Conservation (phyloP, 306 rosid genomes). For the Arachis stenosperma region DNA sequence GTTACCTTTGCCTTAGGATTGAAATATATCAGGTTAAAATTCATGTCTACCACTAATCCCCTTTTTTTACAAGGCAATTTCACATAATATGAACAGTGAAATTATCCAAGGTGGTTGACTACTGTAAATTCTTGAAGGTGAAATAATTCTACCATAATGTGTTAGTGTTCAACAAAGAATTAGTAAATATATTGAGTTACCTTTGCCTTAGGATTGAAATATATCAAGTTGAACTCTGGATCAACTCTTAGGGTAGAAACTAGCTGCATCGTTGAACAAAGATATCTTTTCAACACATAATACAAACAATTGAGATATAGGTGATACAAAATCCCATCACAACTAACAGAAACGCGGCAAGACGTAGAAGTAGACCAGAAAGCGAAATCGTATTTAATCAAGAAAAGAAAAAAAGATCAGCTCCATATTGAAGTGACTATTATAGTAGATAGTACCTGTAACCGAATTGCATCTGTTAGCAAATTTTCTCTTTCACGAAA, state of each 20-base stretch:
- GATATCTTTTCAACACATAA: slow-evolving; percentile 39
- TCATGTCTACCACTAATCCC: too few relatives aligned
- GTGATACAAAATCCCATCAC: slow-evolving; percentile 28
- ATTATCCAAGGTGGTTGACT: neutral
- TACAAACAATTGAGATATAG: slow-evolving; percentile 4
- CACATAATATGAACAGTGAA: slow-evolving; percentile 22
- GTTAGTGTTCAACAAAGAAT: slow-evolving; percentile 2
- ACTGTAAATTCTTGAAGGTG: neutral
- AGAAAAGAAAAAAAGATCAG: slow-evolving; percentile 8
- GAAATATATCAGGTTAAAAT: slow-evolving; percentile 66
- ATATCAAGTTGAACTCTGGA: slow-evolving; percentile 77
- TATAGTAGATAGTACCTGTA: slow-evolving; percentile 65
- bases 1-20: slow-evolving; percentile 80
- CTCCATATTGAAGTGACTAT: slow-evolving; percentile 6
- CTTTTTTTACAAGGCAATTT: too few relatives aligned
- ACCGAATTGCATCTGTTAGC: slow-evolving; percentile 76
- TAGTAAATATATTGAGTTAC: slow-evolving; percentile 45
- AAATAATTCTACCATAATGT: neutral
- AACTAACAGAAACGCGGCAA: slow-evolving; percentile 18
- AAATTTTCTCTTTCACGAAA: slow-evolving; percentile 50
- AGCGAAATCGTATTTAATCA: slow-evolving; percentile 21
- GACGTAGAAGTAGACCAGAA: slow-evolving; percentile 23
- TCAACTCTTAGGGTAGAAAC: slow-evolving; percentile 78
- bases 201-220: slow-evolving; percentile 79
- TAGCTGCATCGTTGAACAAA: slow-evolving; percentile 65